These are phyloP conservation scores for Oropetium thomaeum DNA, from an alignment of 176 grass and related monocot genomes.

Conservation along the genomic window DNA sequence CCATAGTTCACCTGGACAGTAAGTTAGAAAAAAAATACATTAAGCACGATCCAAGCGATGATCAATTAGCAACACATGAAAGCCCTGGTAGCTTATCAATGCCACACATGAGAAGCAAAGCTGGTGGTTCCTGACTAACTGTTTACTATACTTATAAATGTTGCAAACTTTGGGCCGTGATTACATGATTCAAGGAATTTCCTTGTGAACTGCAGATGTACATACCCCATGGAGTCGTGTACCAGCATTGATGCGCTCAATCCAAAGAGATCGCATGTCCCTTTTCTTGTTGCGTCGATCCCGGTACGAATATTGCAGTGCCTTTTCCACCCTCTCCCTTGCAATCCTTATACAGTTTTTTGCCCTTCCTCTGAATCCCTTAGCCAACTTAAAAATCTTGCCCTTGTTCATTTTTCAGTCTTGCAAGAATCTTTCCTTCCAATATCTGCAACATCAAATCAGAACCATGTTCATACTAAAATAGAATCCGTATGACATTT, in stretches of 20 bases:
- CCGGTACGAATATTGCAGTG: slow-evolving; percentile 81
- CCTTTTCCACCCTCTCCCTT: slow-evolving; percentile 85
- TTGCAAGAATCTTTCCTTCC: neutral
- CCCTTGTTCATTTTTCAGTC: slow-evolving; percentile 75
- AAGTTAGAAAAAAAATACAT: neutral
- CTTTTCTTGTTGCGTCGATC: slow-evolving; percentile 93
- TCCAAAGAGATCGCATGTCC: slow-evolving; percentile 95
- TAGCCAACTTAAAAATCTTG: slow-evolving; percentile 85
- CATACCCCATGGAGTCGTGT: slow-evolving; percentile 83
- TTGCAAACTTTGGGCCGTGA: neutral
- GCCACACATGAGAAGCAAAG: neutral
- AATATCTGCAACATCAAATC: slow-evolving; percentile 15
- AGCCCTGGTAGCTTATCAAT: neutral
- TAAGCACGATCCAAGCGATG: neutral
- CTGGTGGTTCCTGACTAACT: neutral
- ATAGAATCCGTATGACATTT: neutral
- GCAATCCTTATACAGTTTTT: slow-evolving; percentile 94
- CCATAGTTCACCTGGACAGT: slow-evolving; percentile 77
- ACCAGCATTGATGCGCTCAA: slow-evolving; percentile 88
- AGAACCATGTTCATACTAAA: neutral
- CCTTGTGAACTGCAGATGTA: neutral
- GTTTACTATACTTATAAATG: neutral
- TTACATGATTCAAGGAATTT: neutral
- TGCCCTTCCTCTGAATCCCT: slow-evolving; percentile 83
- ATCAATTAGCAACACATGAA: neutral